These are phyloP conservation scores for Candida cerambycidarum DNA, from an alignment of 805 yeast species.

Conservation along the genomic window DNA sequence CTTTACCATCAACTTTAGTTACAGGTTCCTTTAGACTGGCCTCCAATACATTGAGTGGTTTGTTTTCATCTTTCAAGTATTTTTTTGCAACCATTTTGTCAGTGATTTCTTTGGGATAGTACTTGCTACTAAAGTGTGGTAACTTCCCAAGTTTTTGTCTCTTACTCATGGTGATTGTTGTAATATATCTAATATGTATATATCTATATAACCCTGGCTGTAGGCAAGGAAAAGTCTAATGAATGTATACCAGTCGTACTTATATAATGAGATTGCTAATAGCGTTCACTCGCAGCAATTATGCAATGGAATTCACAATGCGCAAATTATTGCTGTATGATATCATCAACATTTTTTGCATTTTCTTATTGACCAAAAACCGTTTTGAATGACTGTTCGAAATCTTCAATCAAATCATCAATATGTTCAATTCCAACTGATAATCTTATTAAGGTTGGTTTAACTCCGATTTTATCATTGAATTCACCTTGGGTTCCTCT, in stretches of 20 bases:
- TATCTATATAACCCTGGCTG: background rate
- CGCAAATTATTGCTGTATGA: slow-evolving; percentile 2
- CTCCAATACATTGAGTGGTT: slow-evolving; percentile 25
- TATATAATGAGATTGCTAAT: too few species aligned
- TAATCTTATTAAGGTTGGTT: slow-evolving; percentile 73
- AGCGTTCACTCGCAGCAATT: slow-evolving; percentile 3
- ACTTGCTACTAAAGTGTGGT: slow-evolving; percentile 12
- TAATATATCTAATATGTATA: background rate
- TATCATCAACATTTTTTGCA: background rate
- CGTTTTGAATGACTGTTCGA: slow-evolving; percentile 61
- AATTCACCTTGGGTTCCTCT: slow-evolving; percentile 79
- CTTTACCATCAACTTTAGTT: slow-evolving; percentile 15
- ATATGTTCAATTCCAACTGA: slow-evolving; percentile 84
- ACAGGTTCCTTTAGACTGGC: background rate
- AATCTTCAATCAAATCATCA: slow-evolving; percentile 70
- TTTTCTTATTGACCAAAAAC: slow-evolving; percentile 5
- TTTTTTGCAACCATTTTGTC: slow-evolving; percentile 15
- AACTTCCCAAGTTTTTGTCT: slow-evolving; percentile 11
- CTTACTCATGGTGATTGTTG: slow-evolving; percentile 11
- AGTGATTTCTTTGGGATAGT: slow-evolving; percentile 13
- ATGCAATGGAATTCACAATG: background rate
- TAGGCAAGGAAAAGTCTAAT: too few species aligned
- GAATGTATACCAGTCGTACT: too few species aligned
- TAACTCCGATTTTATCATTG: slow-evolving; percentile 77
- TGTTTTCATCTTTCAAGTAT: slow-evolving; percentile 30